Conservation (phyloP, 1,139 yeast species). For the Taphrina betulina region DNA sequence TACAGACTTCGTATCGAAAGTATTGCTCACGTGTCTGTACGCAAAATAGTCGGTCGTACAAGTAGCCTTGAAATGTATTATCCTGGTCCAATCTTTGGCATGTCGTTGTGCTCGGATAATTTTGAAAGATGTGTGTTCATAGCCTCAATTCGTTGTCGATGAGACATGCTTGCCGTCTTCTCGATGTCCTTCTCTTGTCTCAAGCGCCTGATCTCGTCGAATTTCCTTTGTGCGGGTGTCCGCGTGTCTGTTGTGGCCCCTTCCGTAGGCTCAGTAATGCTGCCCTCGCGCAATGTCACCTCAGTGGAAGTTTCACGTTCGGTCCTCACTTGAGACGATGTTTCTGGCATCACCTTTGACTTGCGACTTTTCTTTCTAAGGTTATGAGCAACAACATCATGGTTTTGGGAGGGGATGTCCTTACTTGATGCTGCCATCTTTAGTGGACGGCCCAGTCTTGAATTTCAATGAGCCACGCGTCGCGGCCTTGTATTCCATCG, state of each 20-base stretch:
- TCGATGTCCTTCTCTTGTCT: conserved; percentile 38
- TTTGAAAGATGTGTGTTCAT: conserved; percentile 40
- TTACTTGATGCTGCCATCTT: conserved; percentile 2
- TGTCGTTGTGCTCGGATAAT: conserved; percentile 41
- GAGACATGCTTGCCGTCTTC: conserved; percentile 38
- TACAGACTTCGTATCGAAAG: no score
- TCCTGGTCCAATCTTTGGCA: conserved; percentile 40
- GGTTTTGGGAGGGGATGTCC: no score
- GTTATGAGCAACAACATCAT: not conserved
- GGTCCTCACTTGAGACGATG: not conserved
- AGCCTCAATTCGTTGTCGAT: conserved; percentile 40
- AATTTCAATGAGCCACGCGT: conserved; percentile 5
- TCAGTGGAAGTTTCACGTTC: not conserved
- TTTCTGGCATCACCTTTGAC: not conserved
- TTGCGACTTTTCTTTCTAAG: not conserved
- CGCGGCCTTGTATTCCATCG: conserved; percentile 12
- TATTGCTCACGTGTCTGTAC: no score
- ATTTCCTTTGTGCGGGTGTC: conserved; percentile 40
- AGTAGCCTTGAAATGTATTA: no score
- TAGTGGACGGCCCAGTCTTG: conserved; percentile 1
- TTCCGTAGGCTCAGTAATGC: not conserved
- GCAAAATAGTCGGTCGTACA: no score
- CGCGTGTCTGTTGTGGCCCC: conserved; percentile 13
- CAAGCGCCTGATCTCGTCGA: conserved; percentile 40
- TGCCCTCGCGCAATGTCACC: not conserved